Base-by-base conservation (phyloP, 441 rosid genomes). In the Breynia disticha region DNA sequence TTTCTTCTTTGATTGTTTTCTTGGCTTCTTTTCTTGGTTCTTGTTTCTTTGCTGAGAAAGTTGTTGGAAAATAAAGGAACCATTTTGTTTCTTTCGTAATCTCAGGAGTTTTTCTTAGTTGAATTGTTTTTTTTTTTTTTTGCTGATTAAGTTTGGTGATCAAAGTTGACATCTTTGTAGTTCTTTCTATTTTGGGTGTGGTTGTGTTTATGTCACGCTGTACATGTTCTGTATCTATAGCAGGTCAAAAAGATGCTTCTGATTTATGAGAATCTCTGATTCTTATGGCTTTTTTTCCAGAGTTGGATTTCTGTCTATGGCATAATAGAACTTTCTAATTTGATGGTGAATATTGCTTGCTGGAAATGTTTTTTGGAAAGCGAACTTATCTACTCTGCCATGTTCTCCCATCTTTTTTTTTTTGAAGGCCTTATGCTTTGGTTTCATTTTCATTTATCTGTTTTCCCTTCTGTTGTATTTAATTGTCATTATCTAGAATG, bases 11-110 rank as follows among this genome's bases (percentile, higher is more conserved):
- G 44, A 16, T 46, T 56, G 52, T n/a, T n/a, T n/a, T n/a, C n/a
- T n/a, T n/a, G n/a, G n/a, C n/a, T n/a, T n/a, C n/a, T 60, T 49
- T 35, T 37, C 42, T 15, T 7, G 4, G 16, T 12, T 19, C 43
- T 14, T 58, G 50, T 52, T 72, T 64, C 68, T 62, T 61, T 68
- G 19, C 66, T 19, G 47, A 44, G 66, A 56, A 66, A 62, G 24
- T 38, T 14, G 38, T 50, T 1, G 28, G 56, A 13, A 49, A 24
- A 16, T 53, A 21, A 12, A 19, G 12, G 43, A n/a, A n/a, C n/a
- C n/a, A n/a, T n/a, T n/a, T n/a, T n/a, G n/a, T n/a, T n/a, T n/a
- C n/a, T n/a, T n/a, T n/a, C n/a, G n/a, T n/a, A n/a, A n/a, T n/a
- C n/a, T n/a, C n/a, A n/a, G n/a, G n/a, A n/a, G 21, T 55, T 56